phyloP scores from a whole-genome alignment of 345 rosid genomes.

The Sonneratia caseolaris region DNA sequence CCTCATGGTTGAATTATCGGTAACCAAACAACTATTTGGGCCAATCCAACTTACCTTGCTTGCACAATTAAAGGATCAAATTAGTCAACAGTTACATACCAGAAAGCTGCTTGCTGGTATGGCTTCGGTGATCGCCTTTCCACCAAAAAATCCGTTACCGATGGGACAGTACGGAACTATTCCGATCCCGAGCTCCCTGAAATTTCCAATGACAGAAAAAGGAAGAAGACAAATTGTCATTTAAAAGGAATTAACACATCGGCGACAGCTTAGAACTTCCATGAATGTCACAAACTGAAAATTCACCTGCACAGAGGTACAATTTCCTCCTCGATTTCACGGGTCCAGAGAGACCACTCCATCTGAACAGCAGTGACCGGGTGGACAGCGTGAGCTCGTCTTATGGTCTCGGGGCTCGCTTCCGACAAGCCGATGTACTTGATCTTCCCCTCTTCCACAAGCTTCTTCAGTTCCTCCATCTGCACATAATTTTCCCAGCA shows the following conservation, averaged over 20 bases:
- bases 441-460: conserved; percentile 35
- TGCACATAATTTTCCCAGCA: conserved; percentile 4
- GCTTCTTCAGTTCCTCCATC: conserved; percentile 34
- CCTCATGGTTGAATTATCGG: background rate
- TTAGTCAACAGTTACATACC: background rate
- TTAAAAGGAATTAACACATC: too few species aligned
- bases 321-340: conserved; percentile 40
- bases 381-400: conserved; percentile 37
- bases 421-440: conserved; percentile 40
- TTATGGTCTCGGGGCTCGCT: conserved; percentile 30
- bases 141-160: conserved; percentile 9
- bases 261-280: too few species aligned
- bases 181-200: conserved; percentile 14
- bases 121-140: conserved; percentile 6
- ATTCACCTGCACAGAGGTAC: conserved; percentile 38
- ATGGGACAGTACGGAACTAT: conserved; percentile 9
- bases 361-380: conserved; percentile 36
- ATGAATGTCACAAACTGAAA: background rate
- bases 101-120: background rate
- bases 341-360: conserved; percentile 35
- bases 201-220: background rate
- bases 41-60: background rate
- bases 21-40: too few species aligned
- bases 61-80: too few species aligned
- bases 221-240: too few species aligned